Conservation (phyloP, 768 basidiomycete genomes). For the Rhodotorula graminis region DNA sequence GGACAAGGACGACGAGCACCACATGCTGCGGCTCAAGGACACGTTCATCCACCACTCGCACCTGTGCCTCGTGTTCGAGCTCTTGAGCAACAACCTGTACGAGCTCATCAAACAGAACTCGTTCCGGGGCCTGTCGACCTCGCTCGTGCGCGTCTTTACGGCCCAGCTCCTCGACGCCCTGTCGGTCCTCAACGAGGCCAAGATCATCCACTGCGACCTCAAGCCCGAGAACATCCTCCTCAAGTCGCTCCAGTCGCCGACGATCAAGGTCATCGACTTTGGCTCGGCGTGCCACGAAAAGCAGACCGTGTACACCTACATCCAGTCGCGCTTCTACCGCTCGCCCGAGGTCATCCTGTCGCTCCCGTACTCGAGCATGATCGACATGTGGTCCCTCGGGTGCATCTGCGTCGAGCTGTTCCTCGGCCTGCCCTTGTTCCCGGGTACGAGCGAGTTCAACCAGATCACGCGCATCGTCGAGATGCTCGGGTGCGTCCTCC, state of each 20-base stretch:
- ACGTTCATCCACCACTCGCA: conserved; percentile 95
- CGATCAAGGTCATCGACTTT: conserved; percentile 99
- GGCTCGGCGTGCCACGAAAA: conserved; percentile 98
- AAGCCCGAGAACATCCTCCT: conserved; percentile 98
- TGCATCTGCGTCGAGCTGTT: conserved; percentile 98
- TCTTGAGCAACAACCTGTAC: conserved; percentile 93
- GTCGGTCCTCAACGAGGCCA: conserved; percentile 86
- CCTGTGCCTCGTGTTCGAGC: conserved; percentile 94
- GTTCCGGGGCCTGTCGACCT: conserved; percentile 92
- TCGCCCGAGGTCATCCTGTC: conserved; percentile 95
- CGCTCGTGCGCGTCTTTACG: conserved; percentile 97
- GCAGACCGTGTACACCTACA: conserved; percentile 99
- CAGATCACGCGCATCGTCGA: conserved; percentile 94
- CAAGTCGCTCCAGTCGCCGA: conserved; percentile 94
- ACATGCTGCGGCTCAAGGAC: conserved; percentile 89
- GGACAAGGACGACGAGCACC: conserved; percentile 91
- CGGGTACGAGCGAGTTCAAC: conserved; percentile 98
- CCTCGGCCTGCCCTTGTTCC: conserved; percentile 90
- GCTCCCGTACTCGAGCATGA: conserved; percentile 85
- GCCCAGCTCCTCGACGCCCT: conserved; percentile 89
- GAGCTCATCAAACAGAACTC: conserved; percentile 99
- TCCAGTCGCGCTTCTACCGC: conserved; percentile 97
- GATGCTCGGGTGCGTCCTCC: conserved; percentile 80
- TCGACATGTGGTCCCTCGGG: conserved; percentile 99
- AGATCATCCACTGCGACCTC: conserved; percentile 94